Evolutionary conservation across 768 basidiomycete species (phyloP).

Genomic region (Sporobolomyces pararoseus): DNA sequence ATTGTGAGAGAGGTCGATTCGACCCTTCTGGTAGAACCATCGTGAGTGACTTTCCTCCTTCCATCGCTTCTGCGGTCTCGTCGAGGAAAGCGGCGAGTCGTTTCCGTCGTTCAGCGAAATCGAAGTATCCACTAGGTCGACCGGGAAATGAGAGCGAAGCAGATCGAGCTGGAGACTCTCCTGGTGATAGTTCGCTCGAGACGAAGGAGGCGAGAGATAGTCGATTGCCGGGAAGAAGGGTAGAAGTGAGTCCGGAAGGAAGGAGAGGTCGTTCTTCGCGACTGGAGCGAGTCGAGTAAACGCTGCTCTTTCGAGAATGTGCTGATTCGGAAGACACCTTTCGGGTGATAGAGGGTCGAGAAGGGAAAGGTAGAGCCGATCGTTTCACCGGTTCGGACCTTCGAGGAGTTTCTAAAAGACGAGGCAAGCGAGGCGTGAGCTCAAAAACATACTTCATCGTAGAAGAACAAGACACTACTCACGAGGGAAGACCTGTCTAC

Average conservation of each 20-base stretch:
- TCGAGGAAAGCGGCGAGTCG: constrained; percentile 36
- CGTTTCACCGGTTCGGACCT: constrained; percentile 2
- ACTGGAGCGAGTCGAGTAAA: constrained; percentile 2
- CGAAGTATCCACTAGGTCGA: constrained; percentile 14
- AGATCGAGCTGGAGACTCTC: constrained; percentile 61
- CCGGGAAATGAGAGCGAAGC: constrained; percentile 53
- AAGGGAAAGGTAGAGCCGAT: constrained; percentile 29
- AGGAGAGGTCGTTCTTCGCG: constrained; percentile 8
- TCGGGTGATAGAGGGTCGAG: neutral
- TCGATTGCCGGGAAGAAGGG: neutral
- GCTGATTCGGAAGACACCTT: constrained; percentile 4
- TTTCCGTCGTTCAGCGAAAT: constrained; percentile 25
- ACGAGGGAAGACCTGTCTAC: neutral
- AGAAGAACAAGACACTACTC: neutral
- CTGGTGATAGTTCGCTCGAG: constrained; percentile 18
- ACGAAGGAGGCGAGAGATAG: constrained; percentile 15
- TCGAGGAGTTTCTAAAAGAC: neutral
- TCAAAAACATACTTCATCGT: no score
- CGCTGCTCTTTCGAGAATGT: neutral
- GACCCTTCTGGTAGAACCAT: constrained; percentile 32
- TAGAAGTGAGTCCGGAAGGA: neutral
- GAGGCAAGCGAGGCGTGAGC: no score
- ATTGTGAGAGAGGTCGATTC: constrained; percentile 14
- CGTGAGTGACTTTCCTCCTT: constrained; percentile 38
- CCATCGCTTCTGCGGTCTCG: constrained; percentile 39